Percentiles rank a stretch among this genome's conserved stretches.
phyloP scores from a whole-genome alignment of 306 rosid genomes.

The Rubus idaeus region DNA sequence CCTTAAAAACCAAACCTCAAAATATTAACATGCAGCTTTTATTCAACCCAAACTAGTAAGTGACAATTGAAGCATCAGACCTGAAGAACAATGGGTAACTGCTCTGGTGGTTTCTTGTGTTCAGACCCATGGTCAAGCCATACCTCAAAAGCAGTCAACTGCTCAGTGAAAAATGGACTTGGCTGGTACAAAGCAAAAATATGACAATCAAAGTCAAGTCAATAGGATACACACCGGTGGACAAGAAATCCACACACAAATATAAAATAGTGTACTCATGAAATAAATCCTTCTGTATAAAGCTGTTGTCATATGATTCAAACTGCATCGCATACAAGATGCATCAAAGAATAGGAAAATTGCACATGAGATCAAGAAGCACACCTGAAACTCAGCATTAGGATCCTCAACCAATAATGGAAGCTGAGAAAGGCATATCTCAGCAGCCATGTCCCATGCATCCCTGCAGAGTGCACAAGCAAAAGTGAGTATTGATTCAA shows the following conservation, averaged over 20 bases:
- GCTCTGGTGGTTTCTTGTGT: slow-evolving; percentile 98
- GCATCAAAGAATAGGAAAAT: not conserved
- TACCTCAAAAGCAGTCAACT: slow-evolving; percentile 94
- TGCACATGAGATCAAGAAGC: not conserved
- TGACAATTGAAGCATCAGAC: slow-evolving; percentile 37
- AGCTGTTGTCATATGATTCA: not conserved
- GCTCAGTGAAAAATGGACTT: slow-evolving; percentile 94
- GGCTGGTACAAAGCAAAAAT: slow-evolving; percentile 55
- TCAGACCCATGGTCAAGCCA: slow-evolving; percentile 99
- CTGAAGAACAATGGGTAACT: slow-evolving; percentile 98
- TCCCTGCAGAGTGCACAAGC: slow-evolving; percentile 65
- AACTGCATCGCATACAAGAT: not conserved
- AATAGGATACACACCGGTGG: not conserved
- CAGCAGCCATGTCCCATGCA: slow-evolving; percentile 99
- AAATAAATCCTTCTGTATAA: slow-evolving; percentile 1
- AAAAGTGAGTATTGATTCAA: slow-evolving; percentile 21
- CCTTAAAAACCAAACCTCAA: slow-evolving; percentile 16
- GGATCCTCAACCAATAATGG: slow-evolving; percentile 85
- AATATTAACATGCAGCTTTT: slow-evolving; percentile 17
- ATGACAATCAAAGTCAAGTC: not conserved
- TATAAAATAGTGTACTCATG: not conserved
- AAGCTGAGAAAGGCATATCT: slow-evolving; percentile 98
- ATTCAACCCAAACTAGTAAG: slow-evolving; percentile 31
- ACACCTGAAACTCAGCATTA: slow-evolving; percentile 82
- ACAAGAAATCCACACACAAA: not conserved